Evolutionary conservation across 1,139 yeast genomes (phyloP).

Genomic region (Candida sp.): DNA sequence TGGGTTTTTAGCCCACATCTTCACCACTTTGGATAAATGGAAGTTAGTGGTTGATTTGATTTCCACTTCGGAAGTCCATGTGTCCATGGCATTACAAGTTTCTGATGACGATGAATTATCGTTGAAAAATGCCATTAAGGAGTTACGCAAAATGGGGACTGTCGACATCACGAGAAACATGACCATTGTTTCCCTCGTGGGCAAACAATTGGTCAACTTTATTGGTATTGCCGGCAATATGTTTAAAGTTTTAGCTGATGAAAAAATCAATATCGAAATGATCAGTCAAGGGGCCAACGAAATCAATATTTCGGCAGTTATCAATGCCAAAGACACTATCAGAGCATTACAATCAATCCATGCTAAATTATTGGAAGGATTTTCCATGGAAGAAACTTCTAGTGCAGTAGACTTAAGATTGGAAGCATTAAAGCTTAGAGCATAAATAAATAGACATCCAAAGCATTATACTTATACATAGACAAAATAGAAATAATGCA

Average conservation of each 20-base stretch:
- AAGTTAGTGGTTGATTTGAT: conserved; percentile 91
- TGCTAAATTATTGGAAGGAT: conserved; percentile 62
- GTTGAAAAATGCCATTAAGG: conserved; percentile 68
- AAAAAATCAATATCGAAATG: conserved; percentile 93
- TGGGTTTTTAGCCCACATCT: conserved; percentile 90
- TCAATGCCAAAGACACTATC: conserved; percentile 76
- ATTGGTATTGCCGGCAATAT: conserved; percentile 97
- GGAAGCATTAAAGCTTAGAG: conserved; percentile 27
- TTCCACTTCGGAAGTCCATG: conserved; percentile 96
- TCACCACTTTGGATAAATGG: conserved; percentile 80
- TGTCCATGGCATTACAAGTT: conserved; percentile 93
- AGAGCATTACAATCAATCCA: conserved; percentile 88
- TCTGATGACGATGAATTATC: conserved; percentile 57
- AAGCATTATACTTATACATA: too few relatives aligned
- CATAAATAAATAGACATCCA: conserved; percentile 2
- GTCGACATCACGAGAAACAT: conserved; percentile 86
- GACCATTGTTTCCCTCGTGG: conserved; percentile 92
- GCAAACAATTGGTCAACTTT: conserved; percentile 94
- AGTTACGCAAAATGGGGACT: conserved; percentile 75
- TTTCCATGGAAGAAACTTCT: conserved; percentile 23
- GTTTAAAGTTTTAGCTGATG: conserved; percentile 94
- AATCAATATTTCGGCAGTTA: conserved; percentile 93
- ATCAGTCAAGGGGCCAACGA: conserved; percentile 98
- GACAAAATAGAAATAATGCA: neutral
- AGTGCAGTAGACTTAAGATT: conserved; percentile 37